Conservation (phyloP, 257 asterid species). For the Solanum megistacrolobum region DNA sequence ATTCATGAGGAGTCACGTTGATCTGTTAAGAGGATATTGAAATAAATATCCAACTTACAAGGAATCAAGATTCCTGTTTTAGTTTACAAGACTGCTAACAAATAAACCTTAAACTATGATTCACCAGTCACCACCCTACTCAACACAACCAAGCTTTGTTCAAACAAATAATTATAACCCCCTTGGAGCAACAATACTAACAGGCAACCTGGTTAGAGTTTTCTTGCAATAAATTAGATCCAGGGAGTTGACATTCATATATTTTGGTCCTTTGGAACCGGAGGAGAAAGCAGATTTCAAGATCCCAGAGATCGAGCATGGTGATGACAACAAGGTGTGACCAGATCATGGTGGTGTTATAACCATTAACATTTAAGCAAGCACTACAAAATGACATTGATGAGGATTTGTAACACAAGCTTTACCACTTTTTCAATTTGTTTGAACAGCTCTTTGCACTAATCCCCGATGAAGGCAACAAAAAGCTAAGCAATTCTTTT, state of each 20-base stretch:
- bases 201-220: not conserved
- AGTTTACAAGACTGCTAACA: not conserved
- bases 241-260: not conserved
- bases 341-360: not conserved
- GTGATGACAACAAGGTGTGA: not conserved
- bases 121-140: not conserved
- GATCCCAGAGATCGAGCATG: not conserved
- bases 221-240: not conserved
- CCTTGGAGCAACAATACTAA: not conserved
- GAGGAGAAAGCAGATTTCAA: not conserved
- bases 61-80: not conserved
- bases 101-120: not conserved
- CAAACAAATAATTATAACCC: not conserved
- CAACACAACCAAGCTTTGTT: conserved; percentile 2
- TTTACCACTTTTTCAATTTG: not conserved
- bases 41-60: conserved; percentile 4
- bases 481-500: conserved; percentile 42
- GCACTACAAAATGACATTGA: not conserved
- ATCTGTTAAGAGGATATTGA: conserved; percentile 1
- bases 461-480: not conserved
- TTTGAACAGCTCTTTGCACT: not conserved
- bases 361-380: not conserved
- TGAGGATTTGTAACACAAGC: not conserved
- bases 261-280: not conserved
- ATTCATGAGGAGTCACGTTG: not conserved